phyloP scores from a whole-genome alignment of 2,329 filamentous ascomycete species.

The Pseudomassariella vexata region DNA sequence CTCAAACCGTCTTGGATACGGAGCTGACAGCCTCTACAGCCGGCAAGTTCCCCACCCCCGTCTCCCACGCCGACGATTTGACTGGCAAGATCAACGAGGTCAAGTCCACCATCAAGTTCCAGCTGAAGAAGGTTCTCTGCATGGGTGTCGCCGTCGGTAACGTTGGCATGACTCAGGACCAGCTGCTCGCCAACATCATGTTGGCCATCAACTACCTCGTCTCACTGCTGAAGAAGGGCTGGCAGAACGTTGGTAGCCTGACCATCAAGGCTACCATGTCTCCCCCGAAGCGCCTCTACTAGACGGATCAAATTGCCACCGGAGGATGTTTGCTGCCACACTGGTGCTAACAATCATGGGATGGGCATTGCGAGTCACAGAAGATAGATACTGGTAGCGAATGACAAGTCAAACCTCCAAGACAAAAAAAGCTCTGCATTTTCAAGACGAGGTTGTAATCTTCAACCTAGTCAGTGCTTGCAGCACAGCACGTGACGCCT shows the following conservation, averaged over 20 bases:
- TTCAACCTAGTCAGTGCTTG: not conserved
- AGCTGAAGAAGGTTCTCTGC: conserved; percentile 99
- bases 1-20: conserved; percentile 9
- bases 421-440: too few relatives aligned
- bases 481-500: too few relatives aligned
- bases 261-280: conserved; percentile 99
- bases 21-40: conserved; percentile 58
- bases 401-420: not conserved
- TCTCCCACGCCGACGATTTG: conserved; percentile 95
- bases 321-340: conserved; percentile 20
- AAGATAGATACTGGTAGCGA: not conserved
- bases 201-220: conserved; percentile 99
- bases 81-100: conserved; percentile 95
- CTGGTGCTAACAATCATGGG: too few relatives aligned
- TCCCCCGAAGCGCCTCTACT: conserved; percentile 96
- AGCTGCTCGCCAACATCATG: conserved; percentile 98
- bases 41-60: conserved; percentile 98
- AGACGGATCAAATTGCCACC: conserved; percentile 32
- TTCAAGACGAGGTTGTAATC: too few relatives aligned
- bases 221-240: conserved; percentile 99
- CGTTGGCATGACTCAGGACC: conserved; percentile 93
- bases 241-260: conserved; percentile 99
- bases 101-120: conserved; percentile 99
- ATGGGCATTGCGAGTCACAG: too few relatives aligned
- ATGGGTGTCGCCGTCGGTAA: conserved; percentile 99